These are phyloP conservation scores for Lactarius psammicola DNA, from an alignment of 768 basidiomycete species.

Conservation along the genomic window DNA sequence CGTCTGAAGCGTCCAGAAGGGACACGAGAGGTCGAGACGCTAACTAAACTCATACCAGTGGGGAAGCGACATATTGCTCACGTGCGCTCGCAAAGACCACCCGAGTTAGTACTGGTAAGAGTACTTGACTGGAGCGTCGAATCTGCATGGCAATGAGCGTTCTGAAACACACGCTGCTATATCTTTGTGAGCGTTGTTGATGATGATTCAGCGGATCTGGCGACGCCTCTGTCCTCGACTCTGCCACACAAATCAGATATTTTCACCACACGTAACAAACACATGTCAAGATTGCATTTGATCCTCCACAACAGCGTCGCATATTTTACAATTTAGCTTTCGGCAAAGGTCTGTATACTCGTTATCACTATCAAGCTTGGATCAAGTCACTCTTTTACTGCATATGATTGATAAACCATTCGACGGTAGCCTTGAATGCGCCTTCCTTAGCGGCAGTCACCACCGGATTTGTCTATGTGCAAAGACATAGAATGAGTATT, in stretches of 20 bases:
- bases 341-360: background rate
- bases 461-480: conserved; percentile 31
- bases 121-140: no score
- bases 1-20: background rate
- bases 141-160: no score
- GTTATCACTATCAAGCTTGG: background rate
- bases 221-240: no score
- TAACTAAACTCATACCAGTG: no score
- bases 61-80: no score
- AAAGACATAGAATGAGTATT: conserved; percentile 17
- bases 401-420: conserved; percentile 39
- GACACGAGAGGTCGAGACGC: background rate
- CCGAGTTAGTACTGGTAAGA: no score
- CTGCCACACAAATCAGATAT: background rate
- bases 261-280: background rate
- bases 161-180: background rate
- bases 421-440: conserved; percentile 40
- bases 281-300: background rate
- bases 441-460: conserved; percentile 43
- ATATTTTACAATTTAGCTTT: background rate
- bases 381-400: background rate
- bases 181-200: background rate
- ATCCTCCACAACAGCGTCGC: background rate
- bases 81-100: no score
- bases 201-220: background rate